Evolutionary conservation across 2,329 filamentous ascomycete genomes (phyloP), one percentile per base, ranked within the genome.

Genomic region (Thermothelomyces thermophilus): DNA sequence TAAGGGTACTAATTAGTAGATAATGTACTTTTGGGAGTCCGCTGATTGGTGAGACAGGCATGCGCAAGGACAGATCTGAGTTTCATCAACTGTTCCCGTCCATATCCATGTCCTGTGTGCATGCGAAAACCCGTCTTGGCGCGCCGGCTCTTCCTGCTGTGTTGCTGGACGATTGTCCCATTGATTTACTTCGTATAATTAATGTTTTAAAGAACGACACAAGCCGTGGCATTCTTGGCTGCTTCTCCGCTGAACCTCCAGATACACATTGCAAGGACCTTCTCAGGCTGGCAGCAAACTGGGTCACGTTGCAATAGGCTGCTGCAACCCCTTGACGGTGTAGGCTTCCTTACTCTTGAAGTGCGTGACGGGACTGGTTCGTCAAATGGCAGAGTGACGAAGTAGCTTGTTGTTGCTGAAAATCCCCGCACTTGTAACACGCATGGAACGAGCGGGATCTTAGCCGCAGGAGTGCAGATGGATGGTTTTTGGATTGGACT

Each of bases 221-320:
- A 47, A 31, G 44, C 26, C 48, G 48, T 49, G 41, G 41, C 10
- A 37, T 41, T 40, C 52, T 54, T 51, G 52, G 52, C 52, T 28
- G 40, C 37, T 13, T 54, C 40, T 37, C 41, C 52, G 34, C 44
- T n/a, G 17, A 35, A 28, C 31, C 16, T 39, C 43, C 35, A 48
- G 46, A 53, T 53, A 31, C 41, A 36, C 31, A 53, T 53, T 9
- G 24, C 20, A 34, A 22, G 13, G 8, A 37, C 14, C 41, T 34
- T 33, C 20, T 28, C 41, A 43, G 28, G 26, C 39, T 24, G 39
- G 39, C n/a, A 41, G 17, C 20, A 14, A 17, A 17, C 35, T 8
- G 35, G 35, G 6, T 13, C 19, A n/a, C 35, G 9, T 26, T 26
- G 24, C 24, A 26, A n/a, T 14, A n/a, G 22, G 26, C 4, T 30